These are phyloP conservation scores for Colletotrichum melonis DNA, from an alignment of 2,329 filamentous ascomycete genomes.

Conservation along the genomic window DNA sequence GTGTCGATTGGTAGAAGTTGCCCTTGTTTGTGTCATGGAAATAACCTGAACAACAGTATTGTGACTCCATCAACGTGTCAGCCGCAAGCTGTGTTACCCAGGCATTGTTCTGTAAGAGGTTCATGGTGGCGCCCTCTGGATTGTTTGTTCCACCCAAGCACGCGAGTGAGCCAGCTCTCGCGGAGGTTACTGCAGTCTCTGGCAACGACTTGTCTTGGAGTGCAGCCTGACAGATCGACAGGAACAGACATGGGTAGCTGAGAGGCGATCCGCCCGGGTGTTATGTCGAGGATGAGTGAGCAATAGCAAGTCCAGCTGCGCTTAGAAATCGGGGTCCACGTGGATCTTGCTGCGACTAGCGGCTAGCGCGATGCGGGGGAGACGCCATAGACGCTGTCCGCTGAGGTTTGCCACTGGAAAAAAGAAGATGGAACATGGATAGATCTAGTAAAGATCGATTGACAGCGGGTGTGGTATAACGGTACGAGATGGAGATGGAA, in stretches of 20 bases:
- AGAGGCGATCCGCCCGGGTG: not conserved
- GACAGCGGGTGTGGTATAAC: not conserved
- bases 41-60: not conserved
- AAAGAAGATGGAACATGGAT: not conserved
- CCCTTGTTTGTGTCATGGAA: not conserved
- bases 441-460: not conserved
- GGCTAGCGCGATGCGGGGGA: slow-evolving; percentile 31
- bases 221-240: slow-evolving; percentile 17
- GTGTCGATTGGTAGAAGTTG: not conserved
- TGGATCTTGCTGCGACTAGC: slow-evolving; percentile 27
- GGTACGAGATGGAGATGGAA: not conserved
- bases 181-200: not conserved
- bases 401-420: slow-evolving; percentile 7
- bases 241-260: slow-evolving; percentile 9
- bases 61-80: not conserved
- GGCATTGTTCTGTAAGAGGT: not conserved
- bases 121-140: not conserved
- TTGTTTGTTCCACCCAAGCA: not conserved
- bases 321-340: not conserved
- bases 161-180: not conserved
- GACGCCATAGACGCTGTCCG: slow-evolving; percentile 22
- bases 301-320: slow-evolving; percentile 1
- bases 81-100: not conserved
- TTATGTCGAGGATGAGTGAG: not conserved
- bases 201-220: not conserved